These are phyloP conservation scores for Benincasa hispida DNA, from an alignment of 306 rosid genomes.

Conservation along the genomic window DNA sequence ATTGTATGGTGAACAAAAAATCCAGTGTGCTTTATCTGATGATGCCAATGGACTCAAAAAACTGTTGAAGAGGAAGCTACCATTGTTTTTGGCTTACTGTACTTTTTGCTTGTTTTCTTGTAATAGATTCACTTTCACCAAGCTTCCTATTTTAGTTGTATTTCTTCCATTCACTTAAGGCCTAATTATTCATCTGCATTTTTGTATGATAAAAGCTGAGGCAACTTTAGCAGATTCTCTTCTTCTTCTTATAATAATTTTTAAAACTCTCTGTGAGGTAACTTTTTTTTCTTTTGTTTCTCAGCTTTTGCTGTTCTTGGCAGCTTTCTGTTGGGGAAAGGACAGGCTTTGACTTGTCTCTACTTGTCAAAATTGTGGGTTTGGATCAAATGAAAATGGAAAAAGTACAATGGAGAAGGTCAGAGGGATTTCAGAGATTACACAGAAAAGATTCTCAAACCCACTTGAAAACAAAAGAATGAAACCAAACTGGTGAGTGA, in stretches of 20 bases:
- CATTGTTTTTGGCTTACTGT: slow-evolving; percentile 5
- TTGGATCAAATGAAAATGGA: not conserved
- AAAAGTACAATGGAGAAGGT: slow-evolving; percentile 1
- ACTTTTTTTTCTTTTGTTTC: not conserved
- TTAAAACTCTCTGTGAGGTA: not conserved
- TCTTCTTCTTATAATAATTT: not conserved
- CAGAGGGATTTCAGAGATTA: not conserved
- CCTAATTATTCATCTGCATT: not conserved
- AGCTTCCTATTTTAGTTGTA: slow-evolving; percentile 32
- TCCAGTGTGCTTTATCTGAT: slow-evolving; percentile 5
- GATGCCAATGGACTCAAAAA: not conserved
- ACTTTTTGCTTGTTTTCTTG: slow-evolving; percentile 17
- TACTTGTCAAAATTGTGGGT: not conserved
- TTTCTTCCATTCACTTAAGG: not conserved
- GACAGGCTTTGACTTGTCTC: slow-evolving; percentile 2
- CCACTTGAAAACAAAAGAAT: slow-evolving; percentile 6
- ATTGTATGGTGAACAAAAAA: not conserved
- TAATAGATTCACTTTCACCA: slow-evolving; percentile 88
- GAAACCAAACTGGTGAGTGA: not conserved
- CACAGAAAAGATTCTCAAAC: not conserved
- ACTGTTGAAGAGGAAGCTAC: not conserved
- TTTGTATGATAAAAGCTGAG: not conserved
- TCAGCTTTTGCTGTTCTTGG: not conserved
- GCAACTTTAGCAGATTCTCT: slow-evolving; percentile 2
- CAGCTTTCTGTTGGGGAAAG: not conserved